A percentile compares a stretch with the other conserved stretches of the same genome.
Evolutionary conservation across 1,284 basidiomycete genomes (phyloP).

Genomic region (Leccinum pachyderme): DNA sequence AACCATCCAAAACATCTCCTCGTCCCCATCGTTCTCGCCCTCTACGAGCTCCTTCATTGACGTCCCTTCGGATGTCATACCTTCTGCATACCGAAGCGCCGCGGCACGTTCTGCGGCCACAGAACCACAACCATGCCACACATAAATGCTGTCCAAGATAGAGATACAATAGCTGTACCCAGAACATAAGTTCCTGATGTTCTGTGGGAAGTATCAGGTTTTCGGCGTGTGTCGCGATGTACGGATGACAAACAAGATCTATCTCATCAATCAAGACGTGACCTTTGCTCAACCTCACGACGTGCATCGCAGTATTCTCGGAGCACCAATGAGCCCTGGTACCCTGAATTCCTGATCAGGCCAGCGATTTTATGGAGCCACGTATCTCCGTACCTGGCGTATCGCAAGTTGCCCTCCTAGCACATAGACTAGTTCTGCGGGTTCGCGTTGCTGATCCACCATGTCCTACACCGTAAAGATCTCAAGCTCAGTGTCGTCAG

Average conservation of each 20-base stretch:
- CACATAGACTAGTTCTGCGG: constrained; percentile 54
- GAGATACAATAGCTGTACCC: constrained; percentile 75
- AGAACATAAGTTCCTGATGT: constrained; percentile 68
- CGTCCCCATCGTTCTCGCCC: constrained; percentile 53
- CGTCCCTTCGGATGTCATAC: constrained; percentile 40
- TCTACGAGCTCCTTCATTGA: constrained; percentile 56
- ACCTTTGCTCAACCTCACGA: constrained; percentile 52
- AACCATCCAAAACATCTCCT: constrained; percentile 83
- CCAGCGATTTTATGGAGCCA: neutral
- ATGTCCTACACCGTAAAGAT: constrained; percentile 37
- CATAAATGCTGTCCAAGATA: constrained; percentile 65
- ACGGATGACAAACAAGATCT: constrained; percentile 54
- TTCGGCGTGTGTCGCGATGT: neutral
- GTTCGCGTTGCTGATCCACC: constrained; percentile 61
- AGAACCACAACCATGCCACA: constrained; percentile 78
- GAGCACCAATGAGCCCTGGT: constrained; percentile 67
- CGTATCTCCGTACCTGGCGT: constrained; percentile 53
- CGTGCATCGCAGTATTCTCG: constrained; percentile 79
- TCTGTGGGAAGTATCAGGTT: constrained; percentile 39
- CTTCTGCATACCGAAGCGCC: constrained; percentile 57
- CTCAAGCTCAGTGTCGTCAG: neutral
- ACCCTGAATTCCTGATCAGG: constrained; percentile 44
- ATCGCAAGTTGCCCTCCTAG: constrained; percentile 66
- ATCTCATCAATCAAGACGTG: constrained; percentile 67
- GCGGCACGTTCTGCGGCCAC: constrained; percentile 53